Evolutionary conservation across 2,329 filamentous ascomycete genomes (phyloP).

Genomic region (Triangularia verruculosa): DNA sequence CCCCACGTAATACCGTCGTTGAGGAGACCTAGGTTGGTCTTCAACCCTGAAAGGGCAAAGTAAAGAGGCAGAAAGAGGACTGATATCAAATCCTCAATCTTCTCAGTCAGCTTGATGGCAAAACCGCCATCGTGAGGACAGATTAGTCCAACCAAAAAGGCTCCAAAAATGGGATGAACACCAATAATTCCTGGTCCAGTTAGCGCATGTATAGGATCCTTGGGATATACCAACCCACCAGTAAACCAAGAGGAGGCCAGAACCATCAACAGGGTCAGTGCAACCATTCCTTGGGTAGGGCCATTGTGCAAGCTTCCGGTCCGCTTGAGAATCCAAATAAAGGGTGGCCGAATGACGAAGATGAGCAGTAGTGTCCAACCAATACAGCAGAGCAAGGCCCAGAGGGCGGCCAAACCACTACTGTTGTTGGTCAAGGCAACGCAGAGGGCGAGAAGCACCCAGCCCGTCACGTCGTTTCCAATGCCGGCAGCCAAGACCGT

Average conservation of each 20-base stretch:
- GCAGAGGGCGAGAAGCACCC: constrained; percentile 89
- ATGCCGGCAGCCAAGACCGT: constrained; percentile 89
- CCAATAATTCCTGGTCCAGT: constrained; percentile 66
- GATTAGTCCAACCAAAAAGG: constrained; percentile 84
- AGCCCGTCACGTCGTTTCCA: constrained; percentile 86
- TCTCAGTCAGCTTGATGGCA: constrained; percentile 86
- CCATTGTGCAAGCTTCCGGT: constrained; percentile 82
- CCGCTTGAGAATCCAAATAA: constrained; percentile 69
- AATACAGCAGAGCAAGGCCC: constrained; percentile 71
- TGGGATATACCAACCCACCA: constrained; percentile 11
- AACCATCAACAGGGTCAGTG: constrained; percentile 75
- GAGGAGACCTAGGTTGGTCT: constrained; percentile 81
- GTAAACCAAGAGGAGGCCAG: constrained; percentile 84
- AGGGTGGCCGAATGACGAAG: constrained; percentile 68
- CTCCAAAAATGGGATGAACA: constrained; percentile 91
- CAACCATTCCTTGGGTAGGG: constrained; percentile 80
- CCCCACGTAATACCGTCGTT: constrained; percentile 81
- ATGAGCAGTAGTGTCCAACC: constrained; percentile 76
- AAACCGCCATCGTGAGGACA: constrained; percentile 88
- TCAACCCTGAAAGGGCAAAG: constrained; percentile 87
- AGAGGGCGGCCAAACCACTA: constrained; percentile 78
- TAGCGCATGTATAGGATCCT: not conserved
- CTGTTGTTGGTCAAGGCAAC: constrained; percentile 89
- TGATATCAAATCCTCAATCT: constrained; percentile 87
- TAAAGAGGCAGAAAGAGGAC: constrained; percentile 86